Evolutionary conservation across 495 filamentous ascomycete genomes (phyloP).

Genomic region (Evernia prunastri): DNA sequence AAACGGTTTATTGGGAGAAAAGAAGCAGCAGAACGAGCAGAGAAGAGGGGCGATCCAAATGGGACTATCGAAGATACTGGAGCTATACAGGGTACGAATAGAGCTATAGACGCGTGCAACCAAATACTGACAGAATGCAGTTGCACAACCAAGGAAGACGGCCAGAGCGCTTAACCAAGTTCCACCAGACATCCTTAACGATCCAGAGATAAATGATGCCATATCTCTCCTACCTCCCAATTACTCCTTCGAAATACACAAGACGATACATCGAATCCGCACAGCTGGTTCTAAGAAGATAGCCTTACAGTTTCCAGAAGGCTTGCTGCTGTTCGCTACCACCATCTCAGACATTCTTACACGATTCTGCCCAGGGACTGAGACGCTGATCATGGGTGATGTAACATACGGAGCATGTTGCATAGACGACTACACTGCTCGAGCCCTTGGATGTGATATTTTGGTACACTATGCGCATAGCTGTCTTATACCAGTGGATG

Average conservation of each 20-base stretch:
- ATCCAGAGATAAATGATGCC: slow-evolving; percentile 81
- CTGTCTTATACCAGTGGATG: slow-evolving; percentile 91
- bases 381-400: slow-evolving; percentile 97
- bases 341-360: slow-evolving; percentile 97
- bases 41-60: slow-evolving; percentile 33
- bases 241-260: slow-evolving; percentile 97
- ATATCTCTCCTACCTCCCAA: slow-evolving; percentile 83
- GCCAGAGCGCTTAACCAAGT: slow-evolving; percentile 82
- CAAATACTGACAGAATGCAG: slow-evolving; percentile 29
- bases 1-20: slow-evolving; percentile 75
- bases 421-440: slow-evolving; percentile 96
- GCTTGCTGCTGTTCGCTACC: slow-evolving; percentile 89
- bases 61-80: slow-evolving; percentile 55
- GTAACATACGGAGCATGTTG: slow-evolving; percentile 99
- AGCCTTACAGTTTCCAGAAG: slow-evolving; percentile 93
- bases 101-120: neutral
- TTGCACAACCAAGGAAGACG: slow-evolving; percentile 56
- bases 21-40: slow-evolving; percentile 49
- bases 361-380: slow-evolving; percentile 82
- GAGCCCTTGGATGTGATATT: slow-evolving; percentile 89
- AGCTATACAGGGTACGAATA: slow-evolving; percentile 50
- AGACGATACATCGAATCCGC: slow-evolving; percentile 92
- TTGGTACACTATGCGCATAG: slow-evolving; percentile 96
- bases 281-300: slow-evolving; percentile 68
- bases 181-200: slow-evolving; percentile 75